phyloP scores from a whole-genome alignment of 192 early-diverging fungal species.

The Anaeromyces robustus region DNA sequence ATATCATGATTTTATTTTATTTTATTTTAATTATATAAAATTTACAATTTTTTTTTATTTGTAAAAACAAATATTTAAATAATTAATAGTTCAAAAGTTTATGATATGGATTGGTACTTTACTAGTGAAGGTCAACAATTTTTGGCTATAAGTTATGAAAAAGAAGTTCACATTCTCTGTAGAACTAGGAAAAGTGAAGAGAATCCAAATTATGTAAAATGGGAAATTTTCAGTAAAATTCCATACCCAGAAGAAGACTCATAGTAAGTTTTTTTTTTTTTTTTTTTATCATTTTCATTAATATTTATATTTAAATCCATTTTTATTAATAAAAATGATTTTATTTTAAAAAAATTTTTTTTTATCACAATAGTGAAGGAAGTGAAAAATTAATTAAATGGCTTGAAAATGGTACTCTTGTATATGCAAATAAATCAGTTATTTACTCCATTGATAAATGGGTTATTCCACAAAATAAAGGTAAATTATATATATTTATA shows the following conservation, averaged over 20 bases:
- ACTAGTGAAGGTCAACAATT: constrained; percentile 60
- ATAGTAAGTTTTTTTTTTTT: too few species aligned
- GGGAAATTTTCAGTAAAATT: background rate
- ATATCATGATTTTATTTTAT: too few species aligned
- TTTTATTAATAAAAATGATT: too few species aligned
- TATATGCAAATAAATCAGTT: background rate
- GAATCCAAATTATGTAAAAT: background rate
- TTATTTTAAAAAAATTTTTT: too few species aligned
- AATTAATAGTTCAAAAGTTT: background rate
- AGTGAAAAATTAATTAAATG: background rate
- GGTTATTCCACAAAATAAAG: background rate
- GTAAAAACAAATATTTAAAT: too few species aligned
- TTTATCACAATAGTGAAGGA: background rate
- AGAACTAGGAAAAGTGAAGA: background rate
- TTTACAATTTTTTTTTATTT: too few species aligned
- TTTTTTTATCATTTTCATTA: too few species aligned
- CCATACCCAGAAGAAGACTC: background rate
- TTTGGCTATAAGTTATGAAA: constrained; percentile 40
- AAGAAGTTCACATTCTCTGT: constrained; percentile 39
- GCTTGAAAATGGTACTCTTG: background rate
- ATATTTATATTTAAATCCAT: too few species aligned
- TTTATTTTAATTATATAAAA: too few species aligned
- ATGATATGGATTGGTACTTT: constrained; percentile 53
- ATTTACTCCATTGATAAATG: background rate
- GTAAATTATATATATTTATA: too few species aligned